Percentiles rank a stretch among this genome's conserved stretches.
phyloP scores from a whole-genome alignment of 2,329 filamentous ascomycete genomes.

The Raffaelea ambrosiae region DNA sequence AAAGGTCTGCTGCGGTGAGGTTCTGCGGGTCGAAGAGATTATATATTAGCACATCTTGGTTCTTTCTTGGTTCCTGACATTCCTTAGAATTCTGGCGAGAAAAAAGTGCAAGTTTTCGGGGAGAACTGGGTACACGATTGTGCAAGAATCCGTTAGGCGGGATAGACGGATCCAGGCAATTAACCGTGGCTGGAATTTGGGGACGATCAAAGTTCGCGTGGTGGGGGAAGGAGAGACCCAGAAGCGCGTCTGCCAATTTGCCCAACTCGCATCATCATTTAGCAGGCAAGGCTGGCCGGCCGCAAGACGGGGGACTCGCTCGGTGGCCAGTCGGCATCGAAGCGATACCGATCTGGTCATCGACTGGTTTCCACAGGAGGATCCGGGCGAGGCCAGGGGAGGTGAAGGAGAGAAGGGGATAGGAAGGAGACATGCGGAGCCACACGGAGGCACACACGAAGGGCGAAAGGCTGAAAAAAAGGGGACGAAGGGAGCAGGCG shows the following conservation, averaged over 20 bases:
- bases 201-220: not conserved
- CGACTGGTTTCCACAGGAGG: not conserved
- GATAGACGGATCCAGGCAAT: not conserved
- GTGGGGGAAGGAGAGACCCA: not conserved
- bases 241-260: not conserved
- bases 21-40: conserved; percentile 23
- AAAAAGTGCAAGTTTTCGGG: not conserved
- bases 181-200: not conserved
- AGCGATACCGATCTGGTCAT: not conserved
- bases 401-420: too few relatives aligned
- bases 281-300: not conserved
- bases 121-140: too few relatives aligned
- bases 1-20: conserved; percentile 27
- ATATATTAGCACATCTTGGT: conserved; percentile 17
- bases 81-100: too few relatives aligned
- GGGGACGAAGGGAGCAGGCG: too few relatives aligned
- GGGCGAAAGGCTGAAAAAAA: not conserved
- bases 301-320: not conserved
- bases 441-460: too few relatives aligned
- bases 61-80: too few relatives aligned
- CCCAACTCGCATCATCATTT: not conserved
- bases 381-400: too few relatives aligned
- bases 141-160: not conserved
- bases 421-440: too few relatives aligned
- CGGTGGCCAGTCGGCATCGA: too few relatives aligned